phyloP scores from a whole-genome alignment of 352 stramenopile genomes.

The Thalassiosira hispida region DNA sequence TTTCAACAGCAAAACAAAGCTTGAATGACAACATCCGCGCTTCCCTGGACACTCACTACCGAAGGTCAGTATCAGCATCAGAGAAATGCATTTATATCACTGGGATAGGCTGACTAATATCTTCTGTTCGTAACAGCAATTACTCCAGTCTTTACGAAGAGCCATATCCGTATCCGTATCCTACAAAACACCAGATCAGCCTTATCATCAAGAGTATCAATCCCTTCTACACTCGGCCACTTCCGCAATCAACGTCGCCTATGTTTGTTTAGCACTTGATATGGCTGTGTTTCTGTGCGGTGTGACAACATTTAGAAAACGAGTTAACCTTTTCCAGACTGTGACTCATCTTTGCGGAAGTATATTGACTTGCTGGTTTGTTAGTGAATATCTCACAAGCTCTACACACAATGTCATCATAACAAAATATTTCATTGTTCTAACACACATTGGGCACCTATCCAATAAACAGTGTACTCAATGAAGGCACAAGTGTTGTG shows the following conservation, averaged over 20 bases:
- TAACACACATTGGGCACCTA: background rate
- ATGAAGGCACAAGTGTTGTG: constrained; percentile 18
- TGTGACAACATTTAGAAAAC: constrained; percentile 14
- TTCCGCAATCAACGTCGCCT: constrained; percentile 1
- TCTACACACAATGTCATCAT: background rate
- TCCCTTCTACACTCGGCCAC: background rate
- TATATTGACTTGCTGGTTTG: constrained; percentile 12
- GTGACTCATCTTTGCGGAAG: constrained; percentile 17
- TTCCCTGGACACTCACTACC: background rate
- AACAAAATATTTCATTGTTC: background rate
- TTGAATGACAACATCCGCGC: constrained; percentile 10
- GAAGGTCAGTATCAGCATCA: background rate
- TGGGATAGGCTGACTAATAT: no score
- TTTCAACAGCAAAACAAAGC: background rate
- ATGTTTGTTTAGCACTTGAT: constrained; percentile 18
- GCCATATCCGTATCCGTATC: constrained; percentile 11
- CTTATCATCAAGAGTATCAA: constrained; percentile 12
- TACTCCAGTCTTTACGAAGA: background rate
- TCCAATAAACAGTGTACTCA: constrained; percentile 90
- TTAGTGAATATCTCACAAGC: constrained; percentile 9
- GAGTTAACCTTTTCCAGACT: constrained; percentile 20
- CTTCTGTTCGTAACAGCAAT: background rate
- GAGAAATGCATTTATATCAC: background rate
- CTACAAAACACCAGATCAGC: background rate
- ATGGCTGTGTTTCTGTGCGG: constrained; percentile 9